Conservation (phyloP, 306 rosid genomes). For the Vigna unguiculata region DNA sequence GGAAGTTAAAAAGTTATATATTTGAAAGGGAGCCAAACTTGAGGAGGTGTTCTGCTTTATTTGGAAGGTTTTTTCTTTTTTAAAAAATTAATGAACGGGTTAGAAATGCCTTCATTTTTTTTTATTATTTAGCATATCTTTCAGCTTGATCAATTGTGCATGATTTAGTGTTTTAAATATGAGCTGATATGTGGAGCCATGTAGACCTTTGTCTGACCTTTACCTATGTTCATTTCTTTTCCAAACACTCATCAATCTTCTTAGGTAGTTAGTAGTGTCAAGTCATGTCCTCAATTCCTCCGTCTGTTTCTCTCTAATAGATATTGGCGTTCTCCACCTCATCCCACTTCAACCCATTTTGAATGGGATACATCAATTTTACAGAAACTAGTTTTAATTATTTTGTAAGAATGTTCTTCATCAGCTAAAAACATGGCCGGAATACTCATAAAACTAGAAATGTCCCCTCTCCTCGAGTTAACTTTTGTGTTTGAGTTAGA, state of each 20-base stretch:
- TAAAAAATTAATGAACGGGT: neutral
- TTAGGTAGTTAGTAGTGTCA: conserved; percentile 10
- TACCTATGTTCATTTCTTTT: conserved; percentile 9
- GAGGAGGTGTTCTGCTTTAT: conserved; percentile 22
- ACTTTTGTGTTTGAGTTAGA: neutral
- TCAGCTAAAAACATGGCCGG: neutral
- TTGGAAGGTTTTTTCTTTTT: neutral
- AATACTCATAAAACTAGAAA: neutral
- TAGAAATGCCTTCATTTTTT: neutral
- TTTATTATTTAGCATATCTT: conserved; percentile 1
- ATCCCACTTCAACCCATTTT: conserved; percentile 18
- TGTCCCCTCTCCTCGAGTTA: neutral
- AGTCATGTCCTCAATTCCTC: neutral
- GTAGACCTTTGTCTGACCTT: neutral
- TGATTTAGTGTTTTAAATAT: conserved; percentile 21
- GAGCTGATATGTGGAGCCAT: neutral
- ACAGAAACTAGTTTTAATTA: neutral
- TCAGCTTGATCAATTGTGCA: conserved; percentile 8
- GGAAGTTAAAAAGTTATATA: neutral
- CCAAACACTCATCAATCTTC: conserved; percentile 6
- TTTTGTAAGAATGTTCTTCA: neutral
- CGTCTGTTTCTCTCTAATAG: neutral
- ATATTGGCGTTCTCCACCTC: neutral
- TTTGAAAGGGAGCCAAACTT: conserved; percentile 21
- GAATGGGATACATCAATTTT: conserved; percentile 1